Evolutionary conservation across 2,329 filamentous ascomycete species (phyloP).

Genomic region (Penicillium polonicum): DNA sequence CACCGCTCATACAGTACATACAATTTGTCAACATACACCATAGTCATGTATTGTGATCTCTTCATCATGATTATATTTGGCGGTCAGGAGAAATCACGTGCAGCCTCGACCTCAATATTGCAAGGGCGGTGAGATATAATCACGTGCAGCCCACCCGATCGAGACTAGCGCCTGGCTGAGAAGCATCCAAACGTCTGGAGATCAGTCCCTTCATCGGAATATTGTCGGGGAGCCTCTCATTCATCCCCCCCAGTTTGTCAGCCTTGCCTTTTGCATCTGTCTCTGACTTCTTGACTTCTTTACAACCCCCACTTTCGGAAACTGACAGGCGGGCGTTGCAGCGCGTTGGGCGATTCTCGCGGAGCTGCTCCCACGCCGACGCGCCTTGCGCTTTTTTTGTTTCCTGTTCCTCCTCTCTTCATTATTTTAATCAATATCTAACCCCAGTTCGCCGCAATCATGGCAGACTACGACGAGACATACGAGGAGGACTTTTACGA

Average conservation of each 20-base stretch:
- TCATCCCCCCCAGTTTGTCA: slow-evolving; percentile 30
- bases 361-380: slow-evolving; percentile 19
- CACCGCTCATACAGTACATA: no score
- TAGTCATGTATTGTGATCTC: neutral
- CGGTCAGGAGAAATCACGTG: neutral
- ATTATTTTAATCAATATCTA: slow-evolving; percentile 8
- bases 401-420: neutral
- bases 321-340: slow-evolving; percentile 22
- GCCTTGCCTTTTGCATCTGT: slow-evolving; percentile 17
- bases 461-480: slow-evolving; percentile 60
- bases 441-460: slow-evolving; percentile 31
- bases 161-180: slow-evolving; percentile 24
- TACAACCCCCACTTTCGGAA: slow-evolving; percentile 13
- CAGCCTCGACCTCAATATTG: neutral
- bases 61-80: neutral
- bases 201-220: slow-evolving; percentile 30
- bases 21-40: neutral
- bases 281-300: slow-evolving; percentile 11
- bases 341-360: slow-evolving; percentile 26
- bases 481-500: slow-evolving; percentile 70
- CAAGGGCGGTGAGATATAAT: neutral
- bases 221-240: slow-evolving; percentile 23
- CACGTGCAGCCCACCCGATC: slow-evolving; percentile 25
- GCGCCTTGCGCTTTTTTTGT: slow-evolving; percentile 22
- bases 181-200: slow-evolving; percentile 32